Evolutionary conservation across 192 early-diverging fungal genomes (phyloP).

Genomic region (Cetraspora pellucida): DNA sequence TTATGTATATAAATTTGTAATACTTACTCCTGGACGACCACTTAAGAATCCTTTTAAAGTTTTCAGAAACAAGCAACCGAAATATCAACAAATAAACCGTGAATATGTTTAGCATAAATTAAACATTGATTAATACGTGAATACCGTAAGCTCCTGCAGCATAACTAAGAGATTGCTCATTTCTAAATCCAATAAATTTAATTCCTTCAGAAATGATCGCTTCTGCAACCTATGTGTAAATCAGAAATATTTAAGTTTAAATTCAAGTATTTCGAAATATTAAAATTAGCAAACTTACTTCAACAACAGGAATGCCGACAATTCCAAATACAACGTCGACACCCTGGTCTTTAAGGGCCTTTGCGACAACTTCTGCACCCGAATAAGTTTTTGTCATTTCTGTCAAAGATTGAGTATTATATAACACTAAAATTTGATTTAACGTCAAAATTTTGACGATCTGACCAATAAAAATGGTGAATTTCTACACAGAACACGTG

Average conservation of each 20-base stretch:
- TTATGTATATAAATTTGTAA: not conserved
- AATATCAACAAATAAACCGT: not conserved
- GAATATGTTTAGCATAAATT: not conserved
- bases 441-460: too few relatives aligned
- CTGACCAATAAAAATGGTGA: too few relatives aligned
- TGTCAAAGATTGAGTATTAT: too few relatives aligned
- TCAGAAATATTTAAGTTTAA: constrained; percentile 14
- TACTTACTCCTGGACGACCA: constrained; percentile 57
- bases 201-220: constrained; percentile 69
- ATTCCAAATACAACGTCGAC: constrained; percentile 73
- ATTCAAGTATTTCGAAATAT: not conserved
- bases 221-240: constrained; percentile 55
- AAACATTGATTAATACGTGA: too few relatives aligned
- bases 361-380: constrained; percentile 64
- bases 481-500: too few relatives aligned
- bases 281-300: constrained; percentile 33
- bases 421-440: too few relatives aligned
- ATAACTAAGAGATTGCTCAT: constrained; percentile 77
- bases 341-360: constrained; percentile 58
- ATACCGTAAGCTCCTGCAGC: constrained; percentile 63
- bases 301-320: constrained; percentile 77
- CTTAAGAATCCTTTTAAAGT: constrained; percentile 52
- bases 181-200: constrained; percentile 69
- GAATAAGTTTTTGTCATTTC: constrained; percentile 1
- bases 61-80: constrained; percentile 5